Conservation (phyloP, 1,284 basidiomycete species). For the Caloboletus firmus region DNA sequence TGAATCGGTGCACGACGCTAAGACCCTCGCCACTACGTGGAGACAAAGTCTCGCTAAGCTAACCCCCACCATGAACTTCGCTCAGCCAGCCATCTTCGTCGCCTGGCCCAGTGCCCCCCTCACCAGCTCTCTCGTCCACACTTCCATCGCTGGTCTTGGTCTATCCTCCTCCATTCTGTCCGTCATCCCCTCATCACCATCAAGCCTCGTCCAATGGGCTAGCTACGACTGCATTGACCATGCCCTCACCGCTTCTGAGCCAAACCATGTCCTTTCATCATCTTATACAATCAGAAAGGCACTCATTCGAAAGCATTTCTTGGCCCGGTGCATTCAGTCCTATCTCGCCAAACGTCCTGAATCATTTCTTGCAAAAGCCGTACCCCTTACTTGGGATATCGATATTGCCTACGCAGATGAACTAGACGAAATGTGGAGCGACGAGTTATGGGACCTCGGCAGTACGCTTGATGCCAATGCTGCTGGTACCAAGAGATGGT, state of each 20-base stretch:
- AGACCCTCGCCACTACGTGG: too few relatives aligned
- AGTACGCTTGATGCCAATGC: conserved; percentile 51
- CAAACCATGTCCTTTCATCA: conserved; percentile 64
- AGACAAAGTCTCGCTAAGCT: too few relatives aligned
- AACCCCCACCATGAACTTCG: not conserved
- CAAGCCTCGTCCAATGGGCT: conserved; percentile 66
- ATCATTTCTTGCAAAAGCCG: conserved; percentile 53
- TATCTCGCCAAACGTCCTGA: conserved; percentile 73
- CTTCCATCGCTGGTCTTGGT: conserved; percentile 51
- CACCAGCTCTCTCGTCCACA: conserved; percentile 66
- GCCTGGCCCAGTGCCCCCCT: conserved; percentile 80
- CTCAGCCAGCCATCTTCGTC: conserved; percentile 47
- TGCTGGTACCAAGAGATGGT: conserved; percentile 60
- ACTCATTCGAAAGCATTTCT: conserved; percentile 93
- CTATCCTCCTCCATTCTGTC: conserved; percentile 35
- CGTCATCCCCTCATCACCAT: conserved; percentile 21
- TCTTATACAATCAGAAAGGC: conserved; percentile 91
- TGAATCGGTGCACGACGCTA: too few relatives aligned
- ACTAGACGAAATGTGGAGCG: conserved; percentile 89
- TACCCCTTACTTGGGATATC: conserved; percentile 84
- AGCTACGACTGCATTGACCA: conserved; percentile 85
- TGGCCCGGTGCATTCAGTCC: conserved; percentile 75
- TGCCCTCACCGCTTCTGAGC: conserved; percentile 56
- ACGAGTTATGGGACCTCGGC: conserved; percentile 90
- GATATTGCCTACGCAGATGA: conserved; percentile 94